Conservation (phyloP, 2,329 filamentous ascomycete genomes). For the Conoideocrella luteorostrata region DNA sequence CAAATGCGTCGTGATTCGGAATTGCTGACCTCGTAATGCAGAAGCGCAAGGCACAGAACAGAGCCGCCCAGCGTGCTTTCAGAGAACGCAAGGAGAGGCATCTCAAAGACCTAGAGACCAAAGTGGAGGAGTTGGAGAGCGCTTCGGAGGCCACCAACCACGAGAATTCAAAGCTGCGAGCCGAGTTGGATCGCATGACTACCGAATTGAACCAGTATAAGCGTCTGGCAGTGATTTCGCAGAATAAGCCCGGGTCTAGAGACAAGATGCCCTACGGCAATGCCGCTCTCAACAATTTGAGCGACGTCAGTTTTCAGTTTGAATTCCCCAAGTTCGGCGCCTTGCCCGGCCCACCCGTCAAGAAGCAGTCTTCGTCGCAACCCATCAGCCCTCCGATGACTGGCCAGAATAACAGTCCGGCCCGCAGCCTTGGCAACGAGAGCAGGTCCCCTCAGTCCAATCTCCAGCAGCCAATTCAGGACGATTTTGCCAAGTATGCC, state of each 20-base stretch:
- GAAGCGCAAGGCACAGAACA: constrained; percentile 95
- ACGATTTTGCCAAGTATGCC: constrained; percentile 49
- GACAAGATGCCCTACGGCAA: constrained; percentile 36
- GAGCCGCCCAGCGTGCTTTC: constrained; percentile 88
- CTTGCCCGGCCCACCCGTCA: constrained; percentile 44
- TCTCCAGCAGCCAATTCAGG: constrained; percentile 10
- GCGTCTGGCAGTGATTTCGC: constrained; percentile 57
- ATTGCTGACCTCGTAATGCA: constrained; percentile 29
- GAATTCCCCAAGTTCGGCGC: constrained; percentile 93
- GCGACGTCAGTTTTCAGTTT: constrained; percentile 82
- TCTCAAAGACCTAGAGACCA: constrained; percentile 74
- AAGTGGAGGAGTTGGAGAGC: constrained; percentile 72
- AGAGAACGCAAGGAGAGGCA: constrained; percentile 93
- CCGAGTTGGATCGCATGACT: constrained; percentile 84
- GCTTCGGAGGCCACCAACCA: constrained; percentile 74
- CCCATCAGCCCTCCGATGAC: constrained; percentile 25
- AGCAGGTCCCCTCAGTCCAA: constrained; percentile 16
- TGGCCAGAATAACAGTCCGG: constrained; percentile 17
- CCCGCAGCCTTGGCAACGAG: constrained; percentile 23
- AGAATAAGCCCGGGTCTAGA: constrained; percentile 29
- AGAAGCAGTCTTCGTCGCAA: constrained; percentile 22
- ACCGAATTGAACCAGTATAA: constrained; percentile 84
- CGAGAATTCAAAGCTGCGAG: constrained; percentile 76
- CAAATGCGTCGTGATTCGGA: not conserved
- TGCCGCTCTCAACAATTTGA: constrained; percentile 51